Percentiles rank a stretch among this genome's conserved stretches.
These are phyloP conservation scores for Cinnamomum micranthum DNA, from an alignment of 164 flowering plant species.

Conservation along the genomic window DNA sequence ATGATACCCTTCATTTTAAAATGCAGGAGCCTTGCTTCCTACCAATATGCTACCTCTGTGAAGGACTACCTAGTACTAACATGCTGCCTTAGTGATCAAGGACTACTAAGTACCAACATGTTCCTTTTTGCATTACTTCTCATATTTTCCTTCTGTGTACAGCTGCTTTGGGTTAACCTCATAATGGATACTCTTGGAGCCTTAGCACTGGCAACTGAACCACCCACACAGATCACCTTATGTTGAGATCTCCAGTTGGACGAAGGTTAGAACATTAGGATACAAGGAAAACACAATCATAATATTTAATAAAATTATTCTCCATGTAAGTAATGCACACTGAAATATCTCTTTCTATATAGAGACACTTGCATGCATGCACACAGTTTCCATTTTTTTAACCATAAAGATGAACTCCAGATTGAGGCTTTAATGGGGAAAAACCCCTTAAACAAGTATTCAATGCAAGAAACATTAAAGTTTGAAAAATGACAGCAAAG, in stretches of 20 bases:
- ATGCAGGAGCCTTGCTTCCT: not conserved
- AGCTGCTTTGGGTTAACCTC: conserved; percentile 98
- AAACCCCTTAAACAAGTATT: no score
- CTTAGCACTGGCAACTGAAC: conserved; percentile 94
- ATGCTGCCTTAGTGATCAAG: not conserved
- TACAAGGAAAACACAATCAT: not conserved
- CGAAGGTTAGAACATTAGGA: conserved; percentile 48
- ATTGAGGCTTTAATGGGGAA: no score
- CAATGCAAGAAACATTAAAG: no score
- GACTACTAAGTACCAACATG: not conserved
- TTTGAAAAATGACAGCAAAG: no score
- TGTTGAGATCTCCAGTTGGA: conserved; percentile 85
- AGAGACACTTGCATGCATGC: no score
- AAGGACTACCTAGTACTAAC: no score
- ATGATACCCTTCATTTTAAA: not conserved
- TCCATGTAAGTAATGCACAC: no score
- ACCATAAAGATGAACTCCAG: no score
- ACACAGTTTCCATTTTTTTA: no score
- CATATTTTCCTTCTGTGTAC: conserved; percentile 7
- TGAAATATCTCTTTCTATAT: no score
- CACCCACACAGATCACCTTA: conserved; percentile 89
- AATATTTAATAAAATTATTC: no score
- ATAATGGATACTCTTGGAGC: conserved; percentile 99
- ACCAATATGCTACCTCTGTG: not conserved
- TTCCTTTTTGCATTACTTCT: not conserved